Evolutionary conservation across 2,329 filamentous ascomycete genomes (phyloP).

Genomic region (Paracoccidioides brasiliensis): DNA sequence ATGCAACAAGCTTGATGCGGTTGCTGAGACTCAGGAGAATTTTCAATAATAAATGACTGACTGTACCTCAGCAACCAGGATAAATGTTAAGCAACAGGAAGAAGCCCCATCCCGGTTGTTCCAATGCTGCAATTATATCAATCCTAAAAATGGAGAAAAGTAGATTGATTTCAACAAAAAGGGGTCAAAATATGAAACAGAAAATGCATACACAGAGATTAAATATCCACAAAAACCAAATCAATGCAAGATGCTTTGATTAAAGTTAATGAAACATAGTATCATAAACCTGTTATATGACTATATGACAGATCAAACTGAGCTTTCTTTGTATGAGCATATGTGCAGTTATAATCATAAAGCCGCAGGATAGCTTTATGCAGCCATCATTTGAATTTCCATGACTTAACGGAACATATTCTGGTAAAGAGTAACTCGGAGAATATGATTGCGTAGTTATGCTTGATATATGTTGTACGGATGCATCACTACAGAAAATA

Average conservation of each 20-base stretch:
- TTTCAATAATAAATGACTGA: background rate
- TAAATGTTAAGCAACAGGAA: no score
- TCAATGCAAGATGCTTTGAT: background rate
- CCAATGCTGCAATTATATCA: background rate
- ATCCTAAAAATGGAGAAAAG: background rate
- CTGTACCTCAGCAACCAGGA: background rate
- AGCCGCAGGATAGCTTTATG: background rate
- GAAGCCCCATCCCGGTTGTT: background rate
- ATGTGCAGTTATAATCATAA: no score
- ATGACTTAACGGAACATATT: background rate
- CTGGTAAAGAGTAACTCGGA: background rate
- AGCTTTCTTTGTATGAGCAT: no score
- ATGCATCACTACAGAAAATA: background rate
- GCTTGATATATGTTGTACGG: background rate
- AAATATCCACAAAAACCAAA: background rate
- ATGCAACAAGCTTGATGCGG: background rate
- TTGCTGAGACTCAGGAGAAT: no score
- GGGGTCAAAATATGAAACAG: background rate
- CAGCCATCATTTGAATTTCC: background rate
- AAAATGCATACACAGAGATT: background rate
- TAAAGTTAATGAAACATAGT: background rate
- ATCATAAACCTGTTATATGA: background rate
- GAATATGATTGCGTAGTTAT: background rate
- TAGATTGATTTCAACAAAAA: background rate
- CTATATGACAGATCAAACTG: no score